phyloP scores from a whole-genome alignment of 306 rosid genomes.

The Rosa chinensis region DNA sequence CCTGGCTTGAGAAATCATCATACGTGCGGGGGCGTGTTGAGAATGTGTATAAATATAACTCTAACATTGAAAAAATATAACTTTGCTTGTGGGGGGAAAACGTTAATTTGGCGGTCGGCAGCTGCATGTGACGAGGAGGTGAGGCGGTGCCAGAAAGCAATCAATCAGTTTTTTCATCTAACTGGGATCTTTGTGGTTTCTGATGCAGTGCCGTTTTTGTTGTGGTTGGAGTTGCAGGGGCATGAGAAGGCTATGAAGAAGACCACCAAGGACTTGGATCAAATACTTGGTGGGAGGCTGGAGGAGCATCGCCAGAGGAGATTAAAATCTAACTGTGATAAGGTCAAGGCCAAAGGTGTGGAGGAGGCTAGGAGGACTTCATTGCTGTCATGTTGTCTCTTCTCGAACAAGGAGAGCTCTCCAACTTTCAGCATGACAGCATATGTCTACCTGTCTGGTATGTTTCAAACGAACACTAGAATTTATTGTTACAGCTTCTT shows the following conservation, averaged over 20 bases:
- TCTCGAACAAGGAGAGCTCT: constrained; percentile 33
- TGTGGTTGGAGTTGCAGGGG: constrained; percentile 56
- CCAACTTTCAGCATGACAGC: constrained; percentile 39
- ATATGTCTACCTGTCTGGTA: constrained; percentile 67
- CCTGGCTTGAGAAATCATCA: not conserved
- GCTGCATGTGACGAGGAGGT: too few species aligned
- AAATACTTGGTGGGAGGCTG: constrained; percentile 50
- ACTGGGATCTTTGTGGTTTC: constrained; percentile 50
- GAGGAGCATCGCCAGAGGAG: constrained; percentile 45
- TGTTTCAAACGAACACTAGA: not conserved
- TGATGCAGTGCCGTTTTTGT: constrained; percentile 50
- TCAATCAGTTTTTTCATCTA: constrained; percentile 44
- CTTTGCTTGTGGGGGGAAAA: constrained; percentile 45
- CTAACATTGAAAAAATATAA: too few species aligned
- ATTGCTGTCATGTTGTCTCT: constrained; percentile 62
- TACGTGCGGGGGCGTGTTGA: too few species aligned
- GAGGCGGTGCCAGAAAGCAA: constrained; percentile 44
- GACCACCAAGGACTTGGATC: constrained; percentile 54
- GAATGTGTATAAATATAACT: too few species aligned
- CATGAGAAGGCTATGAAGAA: constrained; percentile 62
- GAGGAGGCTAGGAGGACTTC: constrained; percentile 40
- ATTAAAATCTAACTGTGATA: constrained; percentile 2
- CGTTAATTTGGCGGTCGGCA: constrained; percentile 54
- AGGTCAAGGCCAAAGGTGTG: not conserved
- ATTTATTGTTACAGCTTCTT: too few species aligned